Conservation (phyloP, 352 stramenopile species). For the Thraustochytrium striatum region DNA sequence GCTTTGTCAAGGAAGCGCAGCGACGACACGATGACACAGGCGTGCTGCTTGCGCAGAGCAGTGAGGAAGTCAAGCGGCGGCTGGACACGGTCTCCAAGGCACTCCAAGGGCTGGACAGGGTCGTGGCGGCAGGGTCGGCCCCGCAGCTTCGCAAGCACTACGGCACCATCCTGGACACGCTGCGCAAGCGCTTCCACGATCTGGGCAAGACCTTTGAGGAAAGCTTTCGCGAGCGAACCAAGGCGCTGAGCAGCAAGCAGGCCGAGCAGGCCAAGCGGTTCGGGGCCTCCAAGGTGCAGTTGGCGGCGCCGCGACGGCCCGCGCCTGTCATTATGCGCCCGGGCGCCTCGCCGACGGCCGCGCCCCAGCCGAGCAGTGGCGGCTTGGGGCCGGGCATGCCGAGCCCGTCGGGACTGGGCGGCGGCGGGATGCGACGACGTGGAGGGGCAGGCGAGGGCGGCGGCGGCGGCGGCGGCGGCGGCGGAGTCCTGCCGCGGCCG, state of each 20-base stretch:
- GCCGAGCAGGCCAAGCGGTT: slow-evolving; percentile 20
- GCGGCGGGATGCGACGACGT: too few species aligned
- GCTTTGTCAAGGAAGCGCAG: slow-evolving; percentile 10
- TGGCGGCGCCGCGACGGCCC: neutral
- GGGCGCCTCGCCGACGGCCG: too few species aligned
- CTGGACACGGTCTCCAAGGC: slow-evolving; percentile 18
- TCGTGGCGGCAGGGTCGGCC: neutral
- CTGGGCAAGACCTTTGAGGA: slow-evolving; percentile 41
- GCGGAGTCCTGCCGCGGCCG: too few species aligned
- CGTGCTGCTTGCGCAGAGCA: slow-evolving; percentile 19
- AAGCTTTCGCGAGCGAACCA: neutral
- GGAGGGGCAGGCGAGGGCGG: too few species aligned
- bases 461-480: too few species aligned
- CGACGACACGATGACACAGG: slow-evolving; percentile 28
- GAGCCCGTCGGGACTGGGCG: too few species aligned
- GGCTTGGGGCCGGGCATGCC: too few species aligned
- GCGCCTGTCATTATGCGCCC: too few species aligned
- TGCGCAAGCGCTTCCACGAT: neutral
- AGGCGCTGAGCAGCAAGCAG: slow-evolving; percentile 24
- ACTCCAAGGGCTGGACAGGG: slow-evolving; percentile 1
- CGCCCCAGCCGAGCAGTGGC: too few species aligned
- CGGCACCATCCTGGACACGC: slow-evolving; percentile 39
- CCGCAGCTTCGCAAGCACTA: slow-evolving; percentile 24
- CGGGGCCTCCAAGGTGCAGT: slow-evolving; percentile 9
- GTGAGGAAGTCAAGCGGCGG: neutral